phyloP scores from a whole-genome alignment of 257 asterid genomes.

The Primulina tabacum region DNA sequence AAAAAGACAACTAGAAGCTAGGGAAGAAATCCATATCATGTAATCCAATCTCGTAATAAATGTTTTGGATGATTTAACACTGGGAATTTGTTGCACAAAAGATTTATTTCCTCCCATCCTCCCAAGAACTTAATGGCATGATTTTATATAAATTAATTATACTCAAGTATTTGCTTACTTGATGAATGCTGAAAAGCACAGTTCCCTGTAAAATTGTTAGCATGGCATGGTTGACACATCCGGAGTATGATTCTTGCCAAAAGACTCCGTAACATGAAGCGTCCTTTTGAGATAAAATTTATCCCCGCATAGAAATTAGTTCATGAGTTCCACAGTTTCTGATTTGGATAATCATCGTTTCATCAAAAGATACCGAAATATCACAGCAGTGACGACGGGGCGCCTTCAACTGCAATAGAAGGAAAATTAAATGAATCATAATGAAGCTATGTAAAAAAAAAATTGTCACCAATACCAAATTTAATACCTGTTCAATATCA shows the following conservation, averaged over 20 bases:
- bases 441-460: not conserved
- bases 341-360: constrained; percentile 42
- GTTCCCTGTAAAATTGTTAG: constrained; percentile 13
- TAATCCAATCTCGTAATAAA: not conserved
- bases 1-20: not conserved
- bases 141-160: not conserved
- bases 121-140: constrained; percentile 14
- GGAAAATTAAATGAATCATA: constrained; percentile 8
- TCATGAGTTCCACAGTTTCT: constrained; percentile 59
- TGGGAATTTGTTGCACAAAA: not conserved
- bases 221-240: constrained; percentile 16
- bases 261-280: constrained; percentile 18
- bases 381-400: constrained; percentile 79
- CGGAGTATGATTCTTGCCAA: constrained; percentile 3
- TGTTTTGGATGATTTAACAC: not conserved
- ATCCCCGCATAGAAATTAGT: constrained; percentile 48
- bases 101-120: not conserved
- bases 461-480: constrained; percentile 9
- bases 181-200: constrained; percentile 4
- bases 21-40: not conserved
- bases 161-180: not conserved
- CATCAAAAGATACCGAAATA: constrained; percentile 39
- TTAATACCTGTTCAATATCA: constrained; percentile 50
- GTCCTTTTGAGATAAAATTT: constrained; percentile 20
- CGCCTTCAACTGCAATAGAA: constrained; percentile 43